phyloP scores from a whole-genome alignment of 768 basidiomycete species.

The Lactarius sanguifluus region DNA sequence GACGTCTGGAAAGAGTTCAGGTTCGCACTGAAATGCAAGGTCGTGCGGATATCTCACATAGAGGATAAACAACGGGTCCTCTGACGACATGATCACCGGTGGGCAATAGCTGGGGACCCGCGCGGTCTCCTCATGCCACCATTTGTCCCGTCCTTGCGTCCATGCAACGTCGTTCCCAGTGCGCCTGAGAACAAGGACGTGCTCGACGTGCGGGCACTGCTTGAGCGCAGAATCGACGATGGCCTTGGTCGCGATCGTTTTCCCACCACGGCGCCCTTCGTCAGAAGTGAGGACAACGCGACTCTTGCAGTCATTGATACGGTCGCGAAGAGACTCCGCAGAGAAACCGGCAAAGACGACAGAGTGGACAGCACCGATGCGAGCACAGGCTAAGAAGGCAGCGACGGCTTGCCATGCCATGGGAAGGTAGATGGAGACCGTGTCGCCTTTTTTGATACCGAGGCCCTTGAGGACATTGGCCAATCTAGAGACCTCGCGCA shows the following conservation, averaged over 20 bases:
- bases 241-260: slow-evolving; percentile 89
- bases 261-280: slow-evolving; percentile 92
- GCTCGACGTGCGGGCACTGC: slow-evolving; percentile 81
- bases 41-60: slow-evolving; percentile 63
- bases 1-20: slow-evolving; percentile 61
- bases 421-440: slow-evolving; percentile 88
- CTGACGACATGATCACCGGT: slow-evolving; percentile 82
- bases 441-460: slow-evolving; percentile 94
- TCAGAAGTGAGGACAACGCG: slow-evolving; percentile 95
- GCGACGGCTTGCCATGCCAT: slow-evolving; percentile 96
- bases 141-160: slow-evolving; percentile 82
- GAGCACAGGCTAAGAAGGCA: slow-evolving; percentile 96
- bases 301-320: slow-evolving; percentile 84
- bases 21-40: neutral
- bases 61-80: slow-evolving; percentile 98
- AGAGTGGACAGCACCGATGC: slow-evolving; percentile 95
- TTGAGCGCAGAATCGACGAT: slow-evolving; percentile 92
- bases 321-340: slow-evolving; percentile 90
- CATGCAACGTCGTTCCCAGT: slow-evolving; percentile 83
- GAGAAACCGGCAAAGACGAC: slow-evolving; percentile 98
- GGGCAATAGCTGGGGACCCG: slow-evolving; percentile 89
- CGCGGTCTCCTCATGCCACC: slow-evolving; percentile 94
- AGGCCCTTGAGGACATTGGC: slow-evolving; percentile 90
- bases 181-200: slow-evolving; percentile 85
- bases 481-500: slow-evolving; percentile 83